Base-by-base conservation (phyloP, 2,329 filamentous ascomycete species). In the Aspergillus flavus region DNA sequence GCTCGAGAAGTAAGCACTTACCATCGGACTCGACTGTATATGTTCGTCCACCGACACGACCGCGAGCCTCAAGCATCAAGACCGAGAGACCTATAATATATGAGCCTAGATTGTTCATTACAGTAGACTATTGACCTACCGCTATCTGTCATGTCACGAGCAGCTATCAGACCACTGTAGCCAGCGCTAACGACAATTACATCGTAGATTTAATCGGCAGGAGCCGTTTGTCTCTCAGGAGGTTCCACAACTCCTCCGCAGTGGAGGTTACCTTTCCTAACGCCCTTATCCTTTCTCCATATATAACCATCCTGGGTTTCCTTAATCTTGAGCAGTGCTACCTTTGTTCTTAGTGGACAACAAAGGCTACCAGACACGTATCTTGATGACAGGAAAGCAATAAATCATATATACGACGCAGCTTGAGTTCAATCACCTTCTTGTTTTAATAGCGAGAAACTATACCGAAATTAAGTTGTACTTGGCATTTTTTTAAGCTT, bases 31-130 rank as follows among this genome's bases (percentile, higher is more conserved):
- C 57, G 4, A 57, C 45, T 6, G 61, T 63, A 36, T 57, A 63
- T 3, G 61, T 63, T 14, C 81, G 69, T 1, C 83, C 82, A 28
- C 83, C 83, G 46, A 84, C 79, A 0, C 82, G 73, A 64, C 85
- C 81, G 11, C 83, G 77, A 0, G 76, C 81, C 70, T 84, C 81
- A 0, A 84, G 59, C 2, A 84, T 73, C 1, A 84, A 23, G 28
- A 62, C 61, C 9, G 61, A 62, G 14, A 21, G 26, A 4, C 50
- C 61, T 62, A 16, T 48, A 21, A 30, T 45, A 41, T 55, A 54
- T 30, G 57, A 54, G 21, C 14, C 16, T 26, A 30, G 36, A 60
- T 7, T 58, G 6, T 6, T 7, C 4, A 1, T 26, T 10, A 14
- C 3, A 1, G 28, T 11, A 28, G 6, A 26, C 23, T 2, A 56